phyloP scores from a whole-genome alignment of 306 rosid species.

The Inga oerstediana region DNA sequence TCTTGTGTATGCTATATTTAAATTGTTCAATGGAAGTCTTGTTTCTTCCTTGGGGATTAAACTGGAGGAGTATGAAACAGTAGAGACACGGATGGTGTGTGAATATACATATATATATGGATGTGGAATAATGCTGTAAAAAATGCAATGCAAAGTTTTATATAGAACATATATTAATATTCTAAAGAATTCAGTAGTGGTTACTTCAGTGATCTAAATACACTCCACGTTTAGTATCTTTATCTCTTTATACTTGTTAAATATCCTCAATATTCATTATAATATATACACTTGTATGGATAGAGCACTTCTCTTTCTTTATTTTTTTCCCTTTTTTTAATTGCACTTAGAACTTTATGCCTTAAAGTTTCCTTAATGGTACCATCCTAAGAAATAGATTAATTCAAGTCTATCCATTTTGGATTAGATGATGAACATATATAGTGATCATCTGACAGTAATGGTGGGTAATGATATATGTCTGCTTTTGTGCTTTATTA shows the following conservation, averaged over 20 bases:
- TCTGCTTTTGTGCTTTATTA: constrained; percentile 39
- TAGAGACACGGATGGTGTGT: not conserved
- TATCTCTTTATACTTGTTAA: not conserved
- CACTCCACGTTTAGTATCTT: constrained; percentile 1
- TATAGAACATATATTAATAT: constrained; percentile 26
- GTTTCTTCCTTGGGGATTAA: not conserved
- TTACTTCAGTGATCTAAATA: not conserved
- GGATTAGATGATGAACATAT: constrained; percentile 31
- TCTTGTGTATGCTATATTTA: not conserved
- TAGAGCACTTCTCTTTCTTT: not conserved
- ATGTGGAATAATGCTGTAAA: constrained; percentile 5
- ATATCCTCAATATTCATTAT: not conserved
- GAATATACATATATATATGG: not conserved
- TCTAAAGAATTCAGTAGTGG: not conserved
- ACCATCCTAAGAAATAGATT: constrained; percentile 14
- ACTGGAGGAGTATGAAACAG: constrained; percentile 19
- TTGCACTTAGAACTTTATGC: not conserved
- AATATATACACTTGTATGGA: not conserved
- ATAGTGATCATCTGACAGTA: constrained; percentile 46
- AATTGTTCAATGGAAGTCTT: constrained; percentile 1
- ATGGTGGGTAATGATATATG: constrained; percentile 42
- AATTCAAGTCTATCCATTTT: constrained; percentile 22
- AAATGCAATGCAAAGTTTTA: not conserved
- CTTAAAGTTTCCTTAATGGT: constrained; percentile 12
- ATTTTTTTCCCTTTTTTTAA: not conserved